phyloP scores from a whole-genome alignment of 176 grass and related monocot species.

The Ampelocalamus luodianensis region DNA sequence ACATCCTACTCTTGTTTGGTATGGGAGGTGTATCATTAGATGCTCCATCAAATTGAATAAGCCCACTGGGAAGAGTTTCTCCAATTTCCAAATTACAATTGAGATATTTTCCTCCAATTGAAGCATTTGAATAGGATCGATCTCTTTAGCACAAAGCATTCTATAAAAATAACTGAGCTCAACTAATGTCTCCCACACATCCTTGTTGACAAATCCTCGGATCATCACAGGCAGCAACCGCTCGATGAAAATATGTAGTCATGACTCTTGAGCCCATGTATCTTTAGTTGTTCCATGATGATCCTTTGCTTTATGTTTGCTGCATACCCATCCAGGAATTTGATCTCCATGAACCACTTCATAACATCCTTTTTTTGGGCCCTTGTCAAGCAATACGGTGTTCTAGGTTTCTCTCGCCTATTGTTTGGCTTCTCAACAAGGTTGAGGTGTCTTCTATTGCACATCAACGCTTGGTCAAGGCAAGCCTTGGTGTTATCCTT shows the following conservation, averaged over 20 bases:
- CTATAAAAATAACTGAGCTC: conserved; percentile 3
- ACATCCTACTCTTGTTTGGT: conserved; percentile 8
- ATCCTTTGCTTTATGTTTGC: too few relatives aligned
- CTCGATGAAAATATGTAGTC: too few relatives aligned
- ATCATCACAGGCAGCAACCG: too few relatives aligned
- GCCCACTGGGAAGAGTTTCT: too few relatives aligned
- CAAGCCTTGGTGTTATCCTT: conserved; percentile 2
- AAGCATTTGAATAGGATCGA: too few relatives aligned
- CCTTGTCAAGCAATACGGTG: not conserved
- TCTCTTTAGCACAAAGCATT: too few relatives aligned
- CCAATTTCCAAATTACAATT: too few relatives aligned
- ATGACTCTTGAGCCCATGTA: too few relatives aligned
- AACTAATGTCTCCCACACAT: not conserved
- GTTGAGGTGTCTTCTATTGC: not conserved
- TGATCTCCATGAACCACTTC: conserved; percentile 6
- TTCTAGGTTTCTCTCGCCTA: not conserved
- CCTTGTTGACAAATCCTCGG: too few relatives aligned
- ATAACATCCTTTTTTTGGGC: not conserved
- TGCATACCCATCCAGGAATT: not conserved
- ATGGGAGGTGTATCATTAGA: conserved; percentile 18
- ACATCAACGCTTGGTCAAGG: not conserved
- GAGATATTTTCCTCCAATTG: too few relatives aligned
- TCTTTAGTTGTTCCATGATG: too few relatives aligned
- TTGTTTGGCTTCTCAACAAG: not conserved
- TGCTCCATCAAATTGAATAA: conserved; percentile 39